Conservation (phyloP, 306 rosid genomes). For the Cicer bijugum region DNA sequence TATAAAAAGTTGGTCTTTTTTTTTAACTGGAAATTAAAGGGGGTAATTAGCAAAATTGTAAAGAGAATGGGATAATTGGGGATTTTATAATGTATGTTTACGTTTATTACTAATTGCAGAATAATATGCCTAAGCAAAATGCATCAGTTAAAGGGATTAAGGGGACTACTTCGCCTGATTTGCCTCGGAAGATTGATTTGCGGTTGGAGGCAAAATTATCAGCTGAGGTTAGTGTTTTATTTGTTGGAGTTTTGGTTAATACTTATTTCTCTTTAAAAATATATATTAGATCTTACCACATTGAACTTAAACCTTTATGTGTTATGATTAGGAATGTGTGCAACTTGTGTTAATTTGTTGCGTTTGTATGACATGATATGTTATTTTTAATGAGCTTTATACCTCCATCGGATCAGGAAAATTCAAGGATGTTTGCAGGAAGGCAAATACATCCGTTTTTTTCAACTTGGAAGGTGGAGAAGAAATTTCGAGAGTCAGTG, state of each 20-base stretch:
- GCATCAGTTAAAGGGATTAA: slow-evolving; percentile 28
- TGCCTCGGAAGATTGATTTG: slow-evolving; percentile 50
- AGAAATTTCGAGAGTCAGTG: slow-evolving; percentile 50
- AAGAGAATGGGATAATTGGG: neutral
- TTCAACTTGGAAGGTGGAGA: slow-evolving; percentile 54
- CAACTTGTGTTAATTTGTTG: neutral
- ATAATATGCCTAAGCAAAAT: slow-evolving; percentile 63
- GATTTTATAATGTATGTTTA: neutral
- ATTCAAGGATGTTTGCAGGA: slow-evolving; percentile 71
- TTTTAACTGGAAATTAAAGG: too few relatives aligned
- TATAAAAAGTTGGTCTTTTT: too few relatives aligned
- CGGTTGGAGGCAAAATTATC: slow-evolving; percentile 70
- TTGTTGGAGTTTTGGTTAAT: neutral
- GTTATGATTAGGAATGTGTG: neutral
- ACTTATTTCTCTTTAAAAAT: neutral
- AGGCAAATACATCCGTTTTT: slow-evolving; percentile 76
- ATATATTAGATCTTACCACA: neutral
- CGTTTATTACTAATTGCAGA: slow-evolving; percentile 42
- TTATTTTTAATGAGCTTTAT: slow-evolving; percentile 34
- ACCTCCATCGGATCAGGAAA: slow-evolving; percentile 59
- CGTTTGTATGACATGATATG: slow-evolving; percentile 1
- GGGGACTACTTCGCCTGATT: slow-evolving; percentile 18
- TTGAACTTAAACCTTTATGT: neutral
- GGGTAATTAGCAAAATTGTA: too few relatives aligned
- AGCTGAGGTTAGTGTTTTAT: slow-evolving; percentile 64